These are phyloP conservation scores for Cymbopogon citratus DNA, from an alignment of 176 grass and related monocot species.

Conservation along the genomic window DNA sequence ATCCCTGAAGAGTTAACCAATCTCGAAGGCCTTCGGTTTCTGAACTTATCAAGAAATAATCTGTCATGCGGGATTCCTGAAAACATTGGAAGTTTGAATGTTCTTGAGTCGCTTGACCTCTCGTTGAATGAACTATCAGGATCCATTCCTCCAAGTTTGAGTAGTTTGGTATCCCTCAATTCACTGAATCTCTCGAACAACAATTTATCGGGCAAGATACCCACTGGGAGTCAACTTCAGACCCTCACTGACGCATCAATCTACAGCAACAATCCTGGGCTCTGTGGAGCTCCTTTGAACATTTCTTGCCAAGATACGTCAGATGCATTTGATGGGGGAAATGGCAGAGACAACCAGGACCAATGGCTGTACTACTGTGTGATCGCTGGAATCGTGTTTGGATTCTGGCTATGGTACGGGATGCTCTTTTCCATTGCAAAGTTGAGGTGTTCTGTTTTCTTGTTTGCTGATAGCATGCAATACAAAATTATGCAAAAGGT, in stretches of 20 bases:
- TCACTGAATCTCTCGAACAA: constrained; percentile 58
- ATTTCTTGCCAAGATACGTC: constrained; percentile 17
- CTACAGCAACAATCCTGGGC: constrained; percentile 47
- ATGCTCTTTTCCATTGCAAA: constrained; percentile 32
- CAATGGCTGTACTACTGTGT: constrained; percentile 40
- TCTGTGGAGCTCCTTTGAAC: constrained; percentile 53
- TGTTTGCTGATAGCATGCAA: constrained; percentile 45
- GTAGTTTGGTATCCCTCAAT: background rate
- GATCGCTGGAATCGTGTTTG: constrained; percentile 42
- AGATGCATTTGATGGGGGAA: background rate
- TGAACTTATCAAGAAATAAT: constrained; percentile 67
- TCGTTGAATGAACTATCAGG: constrained; percentile 47
- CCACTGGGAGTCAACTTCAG: constrained; percentile 47
- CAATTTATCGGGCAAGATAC: constrained; percentile 47
- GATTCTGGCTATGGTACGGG: constrained; percentile 56
- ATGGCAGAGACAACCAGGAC: background rate
- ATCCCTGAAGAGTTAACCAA: constrained; percentile 37
- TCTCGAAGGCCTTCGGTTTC: constrained; percentile 46
- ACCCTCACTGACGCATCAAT: constrained; percentile 41
- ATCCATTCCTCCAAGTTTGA: constrained; percentile 37
- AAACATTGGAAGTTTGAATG: constrained; percentile 33
- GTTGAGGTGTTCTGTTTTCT: constrained; percentile 30
- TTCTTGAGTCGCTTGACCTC: constrained; percentile 51
- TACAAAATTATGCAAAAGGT: constrained; percentile 25
- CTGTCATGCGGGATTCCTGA: constrained; percentile 32